A percentile compares a stretch with the other conserved stretches of the same genome.
phyloP scores from a whole-genome alignment of 345 rosid species.

The Isatis tinctoria region DNA sequence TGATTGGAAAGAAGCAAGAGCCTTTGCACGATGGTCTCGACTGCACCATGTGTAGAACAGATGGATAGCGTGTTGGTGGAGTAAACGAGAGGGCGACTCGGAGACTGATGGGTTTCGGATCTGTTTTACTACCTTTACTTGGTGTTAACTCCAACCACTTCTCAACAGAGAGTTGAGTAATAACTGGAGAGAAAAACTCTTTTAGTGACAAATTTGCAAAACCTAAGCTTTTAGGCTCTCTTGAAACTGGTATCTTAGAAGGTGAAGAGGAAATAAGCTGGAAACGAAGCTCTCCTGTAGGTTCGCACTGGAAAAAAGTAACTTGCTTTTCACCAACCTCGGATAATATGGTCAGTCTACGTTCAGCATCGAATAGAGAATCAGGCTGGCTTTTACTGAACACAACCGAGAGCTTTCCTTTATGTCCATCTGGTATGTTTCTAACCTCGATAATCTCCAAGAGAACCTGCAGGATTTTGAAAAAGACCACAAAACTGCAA shows the following conservation, averaged over 20 bases:
- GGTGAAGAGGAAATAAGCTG: conserved; percentile 58
- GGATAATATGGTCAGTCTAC: conserved; percentile 54
- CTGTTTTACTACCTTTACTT: conserved; percentile 34
- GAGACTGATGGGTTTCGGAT: conserved; percentile 53
- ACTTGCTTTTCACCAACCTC: conserved; percentile 60
- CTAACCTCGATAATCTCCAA: conserved; percentile 56
- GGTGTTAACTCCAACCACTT: conserved; percentile 74
- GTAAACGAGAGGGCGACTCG: conserved; percentile 69
- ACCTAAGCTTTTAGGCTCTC: conserved; percentile 54
- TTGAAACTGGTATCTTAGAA: conserved; percentile 36
- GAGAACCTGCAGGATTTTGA: conserved; percentile 14
- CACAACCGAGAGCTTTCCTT: conserved; percentile 56
- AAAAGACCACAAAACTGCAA: neutral
- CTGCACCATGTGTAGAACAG: conserved; percentile 50
- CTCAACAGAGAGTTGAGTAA: conserved; percentile 59
- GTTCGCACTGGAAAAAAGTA: conserved; percentile 75
- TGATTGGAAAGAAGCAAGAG: conserved; percentile 55
- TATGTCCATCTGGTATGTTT: conserved; percentile 63
- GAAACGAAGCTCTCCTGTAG: conserved; percentile 69
- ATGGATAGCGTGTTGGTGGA: conserved; percentile 53
- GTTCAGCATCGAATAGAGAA: conserved; percentile 52
- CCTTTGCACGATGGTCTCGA: conserved; percentile 35
- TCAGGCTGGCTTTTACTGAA: conserved; percentile 72
- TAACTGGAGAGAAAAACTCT: conserved; percentile 53
- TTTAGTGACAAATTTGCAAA: conserved; percentile 53